phyloP scores from a whole-genome alignment of 2,329 filamentous ascomycete species.

The Chaetomium sp. region DNA sequence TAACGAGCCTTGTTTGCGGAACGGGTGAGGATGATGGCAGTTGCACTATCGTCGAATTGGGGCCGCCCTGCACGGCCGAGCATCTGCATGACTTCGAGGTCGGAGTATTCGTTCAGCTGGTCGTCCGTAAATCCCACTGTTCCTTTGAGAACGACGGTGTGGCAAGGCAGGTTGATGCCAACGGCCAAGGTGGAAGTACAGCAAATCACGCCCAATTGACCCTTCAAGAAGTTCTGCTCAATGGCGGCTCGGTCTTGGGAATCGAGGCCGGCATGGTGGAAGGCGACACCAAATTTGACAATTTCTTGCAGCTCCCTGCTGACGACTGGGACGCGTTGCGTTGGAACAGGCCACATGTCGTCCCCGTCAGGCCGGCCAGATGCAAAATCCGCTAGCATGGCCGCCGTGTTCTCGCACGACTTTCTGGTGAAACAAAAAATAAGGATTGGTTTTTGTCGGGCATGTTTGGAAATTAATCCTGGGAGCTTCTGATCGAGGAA shows the following conservation, averaged over 20 bases:
- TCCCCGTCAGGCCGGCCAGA: slow-evolving; percentile 50
- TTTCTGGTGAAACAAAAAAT: slow-evolving; percentile 80
- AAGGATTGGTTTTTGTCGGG: slow-evolving; percentile 73
- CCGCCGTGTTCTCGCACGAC: slow-evolving; percentile 69
- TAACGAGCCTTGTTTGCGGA: slow-evolving; percentile 66
- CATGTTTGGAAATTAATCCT: slow-evolving; percentile 66
- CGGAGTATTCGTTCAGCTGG: slow-evolving; percentile 69
- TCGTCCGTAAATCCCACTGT: slow-evolving; percentile 67
- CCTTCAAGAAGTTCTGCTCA: slow-evolving; percentile 68
- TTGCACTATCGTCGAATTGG: slow-evolving; percentile 76
- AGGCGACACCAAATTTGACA: slow-evolving; percentile 65
- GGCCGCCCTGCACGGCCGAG: slow-evolving; percentile 80
- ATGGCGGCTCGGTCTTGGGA: slow-evolving; percentile 63
- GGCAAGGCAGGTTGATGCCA: slow-evolving; percentile 80
- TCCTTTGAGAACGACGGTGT: slow-evolving; percentile 81
- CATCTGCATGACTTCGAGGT: slow-evolving; percentile 90
- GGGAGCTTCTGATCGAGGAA: slow-evolving; percentile 66
- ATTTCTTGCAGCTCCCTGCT: slow-evolving; percentile 62
- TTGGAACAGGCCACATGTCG: slow-evolving; percentile 66
- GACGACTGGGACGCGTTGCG: slow-evolving; percentile 51
- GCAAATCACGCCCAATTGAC: slow-evolving; percentile 78
- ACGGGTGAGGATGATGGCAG: slow-evolving; percentile 78
- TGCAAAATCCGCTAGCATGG: slow-evolving; percentile 68
- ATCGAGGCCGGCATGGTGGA: slow-evolving; percentile 79
- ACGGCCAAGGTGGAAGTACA: slow-evolving; percentile 85